Base-by-base conservation (phyloP, 257 asterid genomes). In the Penstemon davidsonii region DNA sequence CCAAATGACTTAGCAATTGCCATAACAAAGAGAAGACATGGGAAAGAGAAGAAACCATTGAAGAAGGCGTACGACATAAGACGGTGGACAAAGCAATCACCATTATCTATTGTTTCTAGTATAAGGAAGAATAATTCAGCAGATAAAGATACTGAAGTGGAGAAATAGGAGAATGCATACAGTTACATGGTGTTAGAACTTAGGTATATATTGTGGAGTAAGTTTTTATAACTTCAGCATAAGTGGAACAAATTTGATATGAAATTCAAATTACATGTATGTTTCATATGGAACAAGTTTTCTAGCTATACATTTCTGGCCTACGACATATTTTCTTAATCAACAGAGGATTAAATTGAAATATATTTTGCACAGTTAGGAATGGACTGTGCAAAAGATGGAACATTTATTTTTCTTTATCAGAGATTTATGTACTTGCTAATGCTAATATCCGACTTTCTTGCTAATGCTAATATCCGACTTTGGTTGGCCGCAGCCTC, bases 1-100 rank as follows among this genome's bases (percentile, higher is more conserved):
- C 98, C 97, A 4, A 93, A 93, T 18, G 98, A 93, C 73, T 86
- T 90, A 1, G 97, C 98, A 70, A 92, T 92, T 55, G 98, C 98
- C 81, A 90, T 90, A 36, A 84, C 95, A 3, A 84, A 86, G 89
- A 81, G 72, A 47, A 72, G 81, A 38, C 76, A 56, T 1, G 76
- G 66, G 36, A 78, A 82, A 74, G 88, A 82, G 69, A 92, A 81
- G 82, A 92, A 79, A 53, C 86, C 88, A 0, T 8, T 67, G 45
- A 92, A 82, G 58, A 84, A 87, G 79, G 63, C 82, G 0, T 83
- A 77, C 8, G 85, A 87, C 65, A 84, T 87, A 15, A 67, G 79
- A 44, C 84, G 87, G 8, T 87, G 96, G 96, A 67, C 95, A 0
- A 89, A 86, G 78, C 96, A 87, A 66, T 43, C 92, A 7, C 90